Conservation (phyloP, 371 early-diverging fungal species). For the Mortierella sp. region DNA sequence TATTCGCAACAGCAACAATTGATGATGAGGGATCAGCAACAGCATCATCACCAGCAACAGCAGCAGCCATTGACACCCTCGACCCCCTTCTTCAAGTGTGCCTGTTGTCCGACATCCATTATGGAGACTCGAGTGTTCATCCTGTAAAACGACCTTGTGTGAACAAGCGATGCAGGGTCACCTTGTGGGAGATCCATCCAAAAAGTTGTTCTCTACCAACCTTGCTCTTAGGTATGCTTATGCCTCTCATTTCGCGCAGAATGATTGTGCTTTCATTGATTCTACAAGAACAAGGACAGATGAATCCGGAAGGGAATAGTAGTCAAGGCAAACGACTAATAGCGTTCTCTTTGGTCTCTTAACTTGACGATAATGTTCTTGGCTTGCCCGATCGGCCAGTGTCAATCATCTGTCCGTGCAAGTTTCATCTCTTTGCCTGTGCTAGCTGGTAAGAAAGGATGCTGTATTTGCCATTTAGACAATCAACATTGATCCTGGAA, state of each 20-base stretch:
- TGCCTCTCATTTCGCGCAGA: neutral
- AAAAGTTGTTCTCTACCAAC: conserved; percentile 51
- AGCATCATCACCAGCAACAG: conserved; percentile 1
- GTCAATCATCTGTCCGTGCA: conserved; percentile 55
- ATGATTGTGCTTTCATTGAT: neutral
- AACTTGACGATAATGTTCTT: conserved; percentile 31
- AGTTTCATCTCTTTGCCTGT: conserved; percentile 56
- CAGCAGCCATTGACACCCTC: conserved; percentile 37
- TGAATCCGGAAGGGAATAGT: too few species aligned
- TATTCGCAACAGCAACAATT: conserved; percentile 25
- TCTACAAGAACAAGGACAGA: neutral
- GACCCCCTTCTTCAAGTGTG: conserved; percentile 23
- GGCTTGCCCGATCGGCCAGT: conserved; percentile 55
- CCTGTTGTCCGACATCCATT: conserved; percentile 49
- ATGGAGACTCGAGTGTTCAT: conserved; percentile 45
- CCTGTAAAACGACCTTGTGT: conserved; percentile 47
- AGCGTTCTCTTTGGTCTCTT: neutral
- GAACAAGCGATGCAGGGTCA: conserved; percentile 58
- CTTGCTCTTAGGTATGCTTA: conserved; percentile 41
- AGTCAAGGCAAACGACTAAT: too few species aligned
- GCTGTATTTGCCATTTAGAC: neutral
- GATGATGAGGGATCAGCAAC: conserved; percentile 8
- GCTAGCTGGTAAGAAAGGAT: conserved; percentile 44
- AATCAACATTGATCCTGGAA: too few species aligned
- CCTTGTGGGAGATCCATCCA: conserved; percentile 51